phyloP scores from a whole-genome alignment of 2,329 filamentous ascomycete species.

The Grosmannia clavigera region DNA sequence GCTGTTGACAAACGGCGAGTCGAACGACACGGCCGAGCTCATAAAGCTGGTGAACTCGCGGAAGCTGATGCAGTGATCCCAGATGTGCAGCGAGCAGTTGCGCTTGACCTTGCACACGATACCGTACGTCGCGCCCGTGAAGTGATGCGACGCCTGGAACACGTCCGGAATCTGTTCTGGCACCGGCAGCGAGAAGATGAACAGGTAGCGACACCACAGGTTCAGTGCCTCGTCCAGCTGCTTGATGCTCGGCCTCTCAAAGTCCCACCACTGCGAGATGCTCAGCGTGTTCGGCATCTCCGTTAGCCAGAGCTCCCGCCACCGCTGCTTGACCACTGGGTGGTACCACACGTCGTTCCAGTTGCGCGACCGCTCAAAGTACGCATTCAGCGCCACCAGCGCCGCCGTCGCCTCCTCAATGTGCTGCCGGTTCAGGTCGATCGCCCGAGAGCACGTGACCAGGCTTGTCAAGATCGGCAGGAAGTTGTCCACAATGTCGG shows the following conservation, averaged over 20 bases:
- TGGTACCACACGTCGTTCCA: slow-evolving; percentile 35
- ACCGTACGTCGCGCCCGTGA: slow-evolving; percentile 40
- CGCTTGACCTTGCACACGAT: slow-evolving; percentile 44
- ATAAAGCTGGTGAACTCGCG: slow-evolving; percentile 34
- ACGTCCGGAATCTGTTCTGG: slow-evolving; percentile 41
- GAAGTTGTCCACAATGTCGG: slow-evolving; percentile 31
- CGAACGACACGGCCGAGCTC: slow-evolving; percentile 10
- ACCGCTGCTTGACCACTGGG: slow-evolving; percentile 28
- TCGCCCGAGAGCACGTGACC: slow-evolving; percentile 31
- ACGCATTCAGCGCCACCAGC: slow-evolving; percentile 32
- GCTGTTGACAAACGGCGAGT: slow-evolving; percentile 13
- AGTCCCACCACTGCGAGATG: slow-evolving; percentile 16
- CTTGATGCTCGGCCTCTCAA: slow-evolving; percentile 20
- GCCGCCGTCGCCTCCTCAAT: slow-evolving; percentile 31
- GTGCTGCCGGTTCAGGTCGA: slow-evolving; percentile 26
- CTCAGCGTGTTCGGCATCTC: slow-evolving; percentile 21
- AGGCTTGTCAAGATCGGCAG: slow-evolving; percentile 30
- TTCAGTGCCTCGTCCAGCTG: slow-evolving; percentile 20
- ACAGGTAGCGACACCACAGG: slow-evolving; percentile 28
- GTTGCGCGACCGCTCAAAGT: slow-evolving; percentile 27
- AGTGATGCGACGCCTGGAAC: slow-evolving; percentile 46
- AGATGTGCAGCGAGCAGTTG: slow-evolving; percentile 41
- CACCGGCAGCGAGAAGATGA: slow-evolving; percentile 45
- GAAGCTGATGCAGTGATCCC: slow-evolving; percentile 47
- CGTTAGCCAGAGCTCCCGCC: slow-evolving; percentile 33